Base-by-base conservation (phyloP, 2,329 filamentous ascomycete genomes). In the Fusarium sp. region DNA sequence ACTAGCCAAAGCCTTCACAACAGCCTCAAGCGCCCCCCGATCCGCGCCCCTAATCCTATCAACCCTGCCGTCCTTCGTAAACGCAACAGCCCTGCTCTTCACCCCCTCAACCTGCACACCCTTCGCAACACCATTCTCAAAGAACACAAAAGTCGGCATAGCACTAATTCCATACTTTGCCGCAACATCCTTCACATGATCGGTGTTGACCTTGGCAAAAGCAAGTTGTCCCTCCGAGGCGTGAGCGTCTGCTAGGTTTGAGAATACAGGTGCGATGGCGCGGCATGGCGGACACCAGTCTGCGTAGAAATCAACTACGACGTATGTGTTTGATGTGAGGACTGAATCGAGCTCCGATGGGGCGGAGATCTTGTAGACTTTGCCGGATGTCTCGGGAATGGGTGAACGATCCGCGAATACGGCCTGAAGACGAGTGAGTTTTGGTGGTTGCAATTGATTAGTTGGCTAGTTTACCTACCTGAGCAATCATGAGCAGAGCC, bases 251-350 rank as follows among this genome's bases (percentile, higher is more conserved):
- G 76, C 78, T 4, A 77, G 63, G 38, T 68, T 68, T 38, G 77
- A 74, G 69, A 97, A 85, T 68, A 90, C 82, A 59, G 94, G 94
- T 33, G 94, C 90, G 76, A 97, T 95, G 75, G 91, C 88, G 85
- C 94, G 97, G 91, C 94, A 97, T 63, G 94, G 94, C 65, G 94
- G 94, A 86, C 94, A 97, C 94, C 94, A 97, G 73, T 87, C 90
- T 60, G 94, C 94, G 82, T 92, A 94, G 85, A 91, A 94, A 86
- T 97, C 94, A 78, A 97, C 84, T 67, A 97, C 85, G 74, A 95
- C 88, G 74, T 92, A 81, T 31, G 86, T 85, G 78, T 89, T 83
- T 62, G 74, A 70, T 31, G 73, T 51, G 19, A 79, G 57, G 11
- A 79, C 49, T 10, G 74, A 56, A 25, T 79, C 76, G 14, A 81